Evolutionary conservation across 768 basidiomycete species (phyloP).

Genomic region (Pholiota molesta): DNA sequence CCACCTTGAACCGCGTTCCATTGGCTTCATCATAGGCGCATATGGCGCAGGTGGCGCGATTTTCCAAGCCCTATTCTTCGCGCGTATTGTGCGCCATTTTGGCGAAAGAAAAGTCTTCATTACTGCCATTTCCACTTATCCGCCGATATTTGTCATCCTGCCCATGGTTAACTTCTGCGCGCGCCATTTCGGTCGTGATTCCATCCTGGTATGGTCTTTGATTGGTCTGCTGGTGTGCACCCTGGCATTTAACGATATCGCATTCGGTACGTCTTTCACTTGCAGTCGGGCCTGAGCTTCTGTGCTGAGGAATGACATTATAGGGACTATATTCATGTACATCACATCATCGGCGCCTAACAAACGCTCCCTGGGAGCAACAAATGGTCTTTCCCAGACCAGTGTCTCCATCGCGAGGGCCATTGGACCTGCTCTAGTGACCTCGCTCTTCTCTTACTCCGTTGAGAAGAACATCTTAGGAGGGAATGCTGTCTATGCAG

Average conservation of each 20-base stretch:
- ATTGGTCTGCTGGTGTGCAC: conserved; percentile 32
- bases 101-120: conserved; percentile 48
- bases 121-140: conserved; percentile 36
- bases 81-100: conserved; percentile 41
- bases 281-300: not conserved
- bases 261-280: conserved; percentile 39
- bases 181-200: conserved; percentile 35
- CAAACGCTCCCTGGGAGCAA: conserved; percentile 51
- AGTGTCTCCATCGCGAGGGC: conserved; percentile 47
- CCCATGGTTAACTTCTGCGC: conserved; percentile 50
- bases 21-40: conserved; percentile 57
- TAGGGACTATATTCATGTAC: conserved; percentile 54
- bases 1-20: conserved; percentile 58
- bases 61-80: conserved; percentile 45
- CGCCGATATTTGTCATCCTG: conserved; percentile 44
- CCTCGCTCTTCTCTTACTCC: conserved; percentile 57
- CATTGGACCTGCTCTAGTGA: conserved; percentile 49
- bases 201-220: conserved; percentile 39
- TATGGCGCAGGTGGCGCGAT: conserved; percentile 44
- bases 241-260: conserved; percentile 44
- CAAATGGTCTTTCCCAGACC: conserved; percentile 53
- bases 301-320: not conserved
- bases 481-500: conserved; percentile 48
- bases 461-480: conserved; percentile 48
- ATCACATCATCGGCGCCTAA: conserved; percentile 53